Evolutionary conservation across 2,329 filamentous ascomycete genomes (phyloP).

Genomic region (Colletotrichum magnum): DNA sequence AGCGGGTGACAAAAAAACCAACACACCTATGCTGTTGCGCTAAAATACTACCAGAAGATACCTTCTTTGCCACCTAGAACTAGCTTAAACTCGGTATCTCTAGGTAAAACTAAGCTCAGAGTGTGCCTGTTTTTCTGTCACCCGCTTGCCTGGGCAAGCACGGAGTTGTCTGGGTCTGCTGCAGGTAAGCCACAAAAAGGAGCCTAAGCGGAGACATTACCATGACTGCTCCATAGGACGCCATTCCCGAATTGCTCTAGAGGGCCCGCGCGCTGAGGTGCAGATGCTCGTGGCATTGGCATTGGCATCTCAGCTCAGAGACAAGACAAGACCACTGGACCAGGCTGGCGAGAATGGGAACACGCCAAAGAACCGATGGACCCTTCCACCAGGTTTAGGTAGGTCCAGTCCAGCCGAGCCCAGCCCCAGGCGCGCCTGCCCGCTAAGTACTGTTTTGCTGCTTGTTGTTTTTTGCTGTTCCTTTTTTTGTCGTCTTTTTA

Average conservation of each 20-base stretch:
- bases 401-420: neutral
- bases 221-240: slow-evolving; percentile 24
- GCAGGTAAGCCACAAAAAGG: slow-evolving; percentile 30
- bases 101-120: too few species aligned
- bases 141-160: neutral
- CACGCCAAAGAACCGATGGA: slow-evolving; percentile 21
- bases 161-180: slow-evolving; percentile 28
- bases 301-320: slow-evolving; percentile 27
- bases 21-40: too few species aligned
- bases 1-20: too few species aligned
- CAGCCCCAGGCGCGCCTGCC: slow-evolving; percentile 22
- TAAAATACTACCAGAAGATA: too few species aligned
- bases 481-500: slow-evolving; percentile 17
- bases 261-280: slow-evolving; percentile 28
- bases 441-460: neutral
- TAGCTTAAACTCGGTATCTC: too few species aligned
- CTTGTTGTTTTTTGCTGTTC: neutral
- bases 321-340: neutral
- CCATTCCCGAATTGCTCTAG: slow-evolving; percentile 11
- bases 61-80: too few species aligned
- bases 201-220: slow-evolving; percentile 30
- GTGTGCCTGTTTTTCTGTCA: too few species aligned
- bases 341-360: slow-evolving; percentile 28
- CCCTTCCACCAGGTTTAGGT: slow-evolving; percentile 9
- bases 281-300: slow-evolving; percentile 36